phyloP scores from a whole-genome alignment of 2,329 filamentous ascomycete genomes.

The Nothomitra cinnamomea region DNA sequence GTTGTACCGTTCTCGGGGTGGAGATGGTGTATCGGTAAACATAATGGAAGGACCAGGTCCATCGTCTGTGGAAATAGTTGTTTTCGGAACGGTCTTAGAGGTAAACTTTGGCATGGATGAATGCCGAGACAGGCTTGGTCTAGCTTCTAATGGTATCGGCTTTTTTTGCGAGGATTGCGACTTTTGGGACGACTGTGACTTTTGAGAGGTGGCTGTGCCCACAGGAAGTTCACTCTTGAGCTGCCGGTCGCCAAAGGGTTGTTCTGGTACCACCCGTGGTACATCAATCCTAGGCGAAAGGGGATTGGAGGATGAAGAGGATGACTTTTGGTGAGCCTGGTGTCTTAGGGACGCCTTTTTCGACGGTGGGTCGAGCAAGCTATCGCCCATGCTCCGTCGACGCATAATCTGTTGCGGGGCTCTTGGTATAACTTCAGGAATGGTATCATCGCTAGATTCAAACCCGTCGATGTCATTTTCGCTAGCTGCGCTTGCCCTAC shows the following conservation, averaged over 20 bases:
- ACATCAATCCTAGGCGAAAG: not conserved
- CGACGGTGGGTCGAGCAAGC: not conserved
- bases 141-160: not conserved
- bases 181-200: not conserved
- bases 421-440: not conserved
- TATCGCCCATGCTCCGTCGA: not conserved
- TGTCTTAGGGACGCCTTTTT: not conserved
- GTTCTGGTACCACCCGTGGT: not conserved
- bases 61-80: conserved; percentile 47
- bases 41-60: conserved; percentile 54
- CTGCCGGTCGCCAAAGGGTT: not conserved
- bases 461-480: conserved; percentile 25
- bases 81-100: conserved; percentile 55
- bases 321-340: not conserved
- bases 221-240: not conserved
- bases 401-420: not conserved
- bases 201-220: not conserved
- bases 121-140: conserved; percentile 33
- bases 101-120: conserved; percentile 48
- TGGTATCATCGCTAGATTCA: conserved; percentile 7
- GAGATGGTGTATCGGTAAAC: conserved; percentile 39
- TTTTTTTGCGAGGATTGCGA: not conserved
- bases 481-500: conserved; percentile 24
- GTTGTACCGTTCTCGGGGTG: conserved; percentile 6
- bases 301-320: not conserved